phyloP scores from a whole-genome alignment of 2,329 filamentous ascomycete species.

The Mycogone perniciosa region DNA sequence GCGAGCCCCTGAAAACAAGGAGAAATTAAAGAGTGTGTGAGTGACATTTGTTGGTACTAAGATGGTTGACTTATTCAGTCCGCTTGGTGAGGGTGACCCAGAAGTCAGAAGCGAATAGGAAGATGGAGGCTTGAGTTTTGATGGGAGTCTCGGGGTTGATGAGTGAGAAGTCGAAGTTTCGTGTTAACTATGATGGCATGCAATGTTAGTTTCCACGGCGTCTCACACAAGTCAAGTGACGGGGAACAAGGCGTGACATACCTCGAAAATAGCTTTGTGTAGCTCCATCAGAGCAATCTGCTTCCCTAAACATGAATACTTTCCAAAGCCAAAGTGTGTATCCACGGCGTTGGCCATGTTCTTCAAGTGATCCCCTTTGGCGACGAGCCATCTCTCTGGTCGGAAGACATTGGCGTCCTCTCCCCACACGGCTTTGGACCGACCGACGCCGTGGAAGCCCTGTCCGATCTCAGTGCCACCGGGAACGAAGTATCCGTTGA shows the following conservation, averaged over 20 bases:
- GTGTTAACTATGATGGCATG: constrained; percentile 21
- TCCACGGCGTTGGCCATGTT: constrained; percentile 34
- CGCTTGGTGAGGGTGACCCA: constrained; percentile 27
- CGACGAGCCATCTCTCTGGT: constrained; percentile 49
- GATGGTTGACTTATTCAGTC: not conserved
- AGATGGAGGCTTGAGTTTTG: constrained; percentile 27
- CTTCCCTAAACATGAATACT: constrained; percentile 40
- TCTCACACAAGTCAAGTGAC: not conserved
- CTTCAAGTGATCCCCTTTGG: constrained; percentile 23
- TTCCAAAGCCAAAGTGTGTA: constrained; percentile 40
- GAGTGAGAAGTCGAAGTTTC: constrained; percentile 28
- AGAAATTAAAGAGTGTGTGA: not conserved
- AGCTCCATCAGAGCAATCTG: constrained; percentile 43
- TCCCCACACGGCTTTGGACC: constrained; percentile 43
- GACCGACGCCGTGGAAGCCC: constrained; percentile 49
- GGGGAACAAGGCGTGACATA: constrained; percentile 19
- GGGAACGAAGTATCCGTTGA: constrained; percentile 45
- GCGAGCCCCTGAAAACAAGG: no score
- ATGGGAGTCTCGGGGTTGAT: constrained; percentile 29
- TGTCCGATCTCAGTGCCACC: constrained; percentile 47
- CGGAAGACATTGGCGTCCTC: constrained; percentile 45
- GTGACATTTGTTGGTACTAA: not conserved
- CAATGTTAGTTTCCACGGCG: not conserved
- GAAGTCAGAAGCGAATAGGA: constrained; percentile 30
- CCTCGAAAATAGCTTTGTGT: constrained; percentile 43